Percentiles rank a stretch among this genome's conserved stretches.
These are phyloP conservation scores for Psilocybe azurescens DNA, from an alignment of 768 basidiomycete species.

Conservation along the genomic window DNA sequence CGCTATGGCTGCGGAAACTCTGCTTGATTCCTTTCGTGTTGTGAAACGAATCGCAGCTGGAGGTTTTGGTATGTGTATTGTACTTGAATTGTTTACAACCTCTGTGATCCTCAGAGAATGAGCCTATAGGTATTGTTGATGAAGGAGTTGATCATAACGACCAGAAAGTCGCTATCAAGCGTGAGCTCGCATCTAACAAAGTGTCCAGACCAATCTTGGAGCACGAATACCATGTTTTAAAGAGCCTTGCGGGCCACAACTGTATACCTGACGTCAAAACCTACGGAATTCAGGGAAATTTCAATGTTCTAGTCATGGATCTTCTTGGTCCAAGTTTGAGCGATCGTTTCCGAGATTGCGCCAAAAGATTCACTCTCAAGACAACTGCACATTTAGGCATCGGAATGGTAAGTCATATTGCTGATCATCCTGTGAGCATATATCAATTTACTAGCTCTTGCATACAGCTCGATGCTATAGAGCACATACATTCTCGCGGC, in stretches of 20 bases:
- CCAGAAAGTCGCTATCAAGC: conserved; percentile 11
- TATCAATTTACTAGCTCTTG: not conserved
- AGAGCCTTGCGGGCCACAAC: conserved; percentile 3
- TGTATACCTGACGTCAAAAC: conserved; percentile 5
- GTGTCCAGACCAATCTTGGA: conserved; percentile 11
- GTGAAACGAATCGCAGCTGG: conserved; percentile 11
- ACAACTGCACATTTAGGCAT: conserved; percentile 3
- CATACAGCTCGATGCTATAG: conserved; percentile 6
- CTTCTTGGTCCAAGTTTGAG: conserved; percentile 5
- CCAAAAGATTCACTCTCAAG: conserved; percentile 3
- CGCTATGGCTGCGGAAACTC: not conserved
- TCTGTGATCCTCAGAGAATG: not conserved
- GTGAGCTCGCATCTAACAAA: conserved; percentile 8
- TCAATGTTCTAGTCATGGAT: conserved; percentile 9
- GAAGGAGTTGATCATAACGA: conserved; percentile 7
- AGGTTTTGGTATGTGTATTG: conserved; percentile 4
- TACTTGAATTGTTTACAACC: not conserved
- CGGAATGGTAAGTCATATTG: conserved; percentile 6
- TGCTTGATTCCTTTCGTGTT: conserved; percentile 6
- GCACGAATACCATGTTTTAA: conserved; percentile 11
- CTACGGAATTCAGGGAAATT: conserved; percentile 4
- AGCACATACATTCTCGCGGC: conserved; percentile 7
- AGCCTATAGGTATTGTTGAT: conserved; percentile 7
- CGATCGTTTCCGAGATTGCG: conserved; percentile 6
- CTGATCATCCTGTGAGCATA: not conserved